These are phyloP conservation scores for Cadophora luteo-olivacea DNA, from an alignment of 2,329 filamentous ascomycete genomes.

Conservation along the genomic window DNA sequence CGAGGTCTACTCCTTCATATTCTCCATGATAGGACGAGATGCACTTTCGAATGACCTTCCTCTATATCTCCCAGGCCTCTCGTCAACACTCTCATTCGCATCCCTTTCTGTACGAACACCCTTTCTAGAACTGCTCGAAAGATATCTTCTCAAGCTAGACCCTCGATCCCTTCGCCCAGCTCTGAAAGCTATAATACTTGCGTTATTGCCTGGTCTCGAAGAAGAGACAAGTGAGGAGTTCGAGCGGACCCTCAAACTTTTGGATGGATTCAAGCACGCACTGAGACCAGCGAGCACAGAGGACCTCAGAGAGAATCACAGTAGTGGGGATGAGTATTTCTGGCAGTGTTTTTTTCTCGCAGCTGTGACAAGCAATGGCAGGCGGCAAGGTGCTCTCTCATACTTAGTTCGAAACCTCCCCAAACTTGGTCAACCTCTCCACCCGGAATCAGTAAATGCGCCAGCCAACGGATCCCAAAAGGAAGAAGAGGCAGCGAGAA, in stretches of 20 bases:
- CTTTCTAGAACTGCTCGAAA: conserved; percentile 84
- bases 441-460: conserved; percentile 41
- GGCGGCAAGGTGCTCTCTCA: conserved; percentile 85
- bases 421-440: conserved; percentile 60
- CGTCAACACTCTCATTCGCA: conserved; percentile 90
- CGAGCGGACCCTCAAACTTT: conserved; percentile 79
- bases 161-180: conserved; percentile 79
- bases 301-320: conserved; percentile 58
- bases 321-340: conserved; percentile 82
- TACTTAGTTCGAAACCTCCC: conserved; percentile 84
- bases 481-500: conserved; percentile 51
- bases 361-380: conserved; percentile 85
- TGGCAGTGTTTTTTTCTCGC: conserved; percentile 98
- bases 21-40: conserved; percentile 82
- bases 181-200: conserved; percentile 86
- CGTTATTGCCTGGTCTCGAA: conserved; percentile 89
- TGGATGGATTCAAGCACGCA: conserved; percentile 77
- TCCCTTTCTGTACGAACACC: conserved; percentile 88
- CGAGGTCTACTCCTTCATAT: conserved; percentile 91
- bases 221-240: conserved; percentile 98
- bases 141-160: conserved; percentile 76
- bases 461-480: conserved; percentile 41
- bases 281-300: conserved; percentile 63
- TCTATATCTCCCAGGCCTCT: conserved; percentile 88
- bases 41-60: conserved; percentile 82